Conservation (phyloP, 1,284 basidiomycete species). For the Cryptococcus sp. region DNA sequence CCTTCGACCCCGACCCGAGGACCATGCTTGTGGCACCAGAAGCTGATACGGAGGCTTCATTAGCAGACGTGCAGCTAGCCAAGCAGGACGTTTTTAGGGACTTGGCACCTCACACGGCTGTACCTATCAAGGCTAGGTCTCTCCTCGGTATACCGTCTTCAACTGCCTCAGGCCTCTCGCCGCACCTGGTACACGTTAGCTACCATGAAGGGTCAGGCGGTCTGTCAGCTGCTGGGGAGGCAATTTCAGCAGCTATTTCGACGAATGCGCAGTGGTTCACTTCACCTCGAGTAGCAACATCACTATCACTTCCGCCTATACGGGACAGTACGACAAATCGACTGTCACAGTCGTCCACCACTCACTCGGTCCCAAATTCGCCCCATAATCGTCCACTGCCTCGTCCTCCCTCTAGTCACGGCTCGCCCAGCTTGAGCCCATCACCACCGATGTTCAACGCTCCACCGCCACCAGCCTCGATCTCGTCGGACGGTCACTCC, state of each 20-base stretch:
- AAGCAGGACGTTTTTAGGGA: neutral
- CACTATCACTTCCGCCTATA: neutral
- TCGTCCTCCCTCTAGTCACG: conserved; percentile 12
- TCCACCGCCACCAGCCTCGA: conserved; percentile 13
- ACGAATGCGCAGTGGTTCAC: too few relatives aligned
- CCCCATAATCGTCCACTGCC: conserved; percentile 13
- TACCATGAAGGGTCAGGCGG: neutral
- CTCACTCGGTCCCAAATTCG: conserved; percentile 4
- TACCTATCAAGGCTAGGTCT: neutral
- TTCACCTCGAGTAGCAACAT: neutral
- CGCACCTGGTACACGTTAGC: neutral
- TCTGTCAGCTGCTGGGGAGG: neutral
- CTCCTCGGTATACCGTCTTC: neutral
- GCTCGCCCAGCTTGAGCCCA: conserved; percentile 3
- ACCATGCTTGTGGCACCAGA: neutral
- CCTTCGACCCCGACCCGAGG: neutral
- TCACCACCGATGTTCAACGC: conserved; percentile 11
- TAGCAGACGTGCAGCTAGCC: neutral
- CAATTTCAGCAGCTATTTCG: too few relatives aligned
- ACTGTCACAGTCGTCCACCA: neutral
- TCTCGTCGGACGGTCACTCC: conserved; percentile 10
- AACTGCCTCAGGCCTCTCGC: neutral
- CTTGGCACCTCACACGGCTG: neutral
- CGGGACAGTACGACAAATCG: neutral
- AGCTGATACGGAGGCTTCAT: neutral